These are phyloP conservation scores for Oenanthe sinensis DNA, from an alignment of 129 eudicot species.

Conservation along the genomic window DNA sequence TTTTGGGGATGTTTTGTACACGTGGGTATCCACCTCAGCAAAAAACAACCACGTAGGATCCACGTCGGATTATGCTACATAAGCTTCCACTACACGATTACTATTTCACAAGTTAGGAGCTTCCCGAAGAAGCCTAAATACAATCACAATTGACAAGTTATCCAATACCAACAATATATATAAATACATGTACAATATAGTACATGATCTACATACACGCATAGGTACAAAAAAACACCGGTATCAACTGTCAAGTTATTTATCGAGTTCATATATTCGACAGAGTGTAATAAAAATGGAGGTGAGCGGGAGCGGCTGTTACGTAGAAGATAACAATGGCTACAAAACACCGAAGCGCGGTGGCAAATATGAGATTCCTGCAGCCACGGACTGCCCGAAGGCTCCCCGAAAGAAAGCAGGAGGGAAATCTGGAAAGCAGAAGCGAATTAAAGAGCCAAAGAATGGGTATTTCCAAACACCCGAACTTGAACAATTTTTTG, in stretches of 20 bases:
- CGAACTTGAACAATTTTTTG: constrained; percentile 47
- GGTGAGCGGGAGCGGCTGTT: constrained; percentile 13
- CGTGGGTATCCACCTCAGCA: constrained; percentile 24
- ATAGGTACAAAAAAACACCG: too few species aligned
- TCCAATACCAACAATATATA: neutral
- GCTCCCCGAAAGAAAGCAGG: constrained; percentile 54
- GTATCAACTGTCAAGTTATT: too few species aligned
- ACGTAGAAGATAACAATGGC: constrained; percentile 19
- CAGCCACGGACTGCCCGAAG: constrained; percentile 36
- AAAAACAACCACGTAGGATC: constrained; percentile 29
- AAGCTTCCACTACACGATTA: constrained; percentile 22
- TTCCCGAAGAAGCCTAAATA: constrained; percentile 35
- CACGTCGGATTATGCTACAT: neutral
- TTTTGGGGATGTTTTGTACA: constrained; percentile 11
- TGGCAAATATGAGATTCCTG: constrained; percentile 20
- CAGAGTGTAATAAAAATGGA: constrained; percentile 19
- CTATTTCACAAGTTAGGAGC: constrained; percentile 15
- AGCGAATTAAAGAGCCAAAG: constrained; percentile 24
- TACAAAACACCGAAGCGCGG: constrained; percentile 49
- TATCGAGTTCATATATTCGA: neutral
- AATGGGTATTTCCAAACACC: constrained; percentile 55
- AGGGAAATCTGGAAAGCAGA: constrained; percentile 15
- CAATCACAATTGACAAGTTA: neutral
- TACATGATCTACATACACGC: neutral
- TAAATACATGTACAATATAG: neutral